Conservation (phyloP, 768 basidiomycete species). For the Leccinum broughii region DNA sequence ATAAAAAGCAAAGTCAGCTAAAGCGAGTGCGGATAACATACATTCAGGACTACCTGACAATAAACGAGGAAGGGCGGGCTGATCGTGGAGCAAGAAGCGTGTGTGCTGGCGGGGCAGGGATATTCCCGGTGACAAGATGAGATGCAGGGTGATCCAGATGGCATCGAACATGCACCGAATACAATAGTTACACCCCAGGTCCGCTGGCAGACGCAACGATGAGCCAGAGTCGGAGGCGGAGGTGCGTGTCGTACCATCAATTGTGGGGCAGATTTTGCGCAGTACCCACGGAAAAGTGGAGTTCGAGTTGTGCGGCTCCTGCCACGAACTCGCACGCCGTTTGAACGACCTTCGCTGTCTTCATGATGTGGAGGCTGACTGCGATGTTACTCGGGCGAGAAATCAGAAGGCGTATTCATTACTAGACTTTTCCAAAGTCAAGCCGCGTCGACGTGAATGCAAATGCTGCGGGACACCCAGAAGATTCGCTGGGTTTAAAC, state of each 20-base stretch:
- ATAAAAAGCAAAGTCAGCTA: neutral
- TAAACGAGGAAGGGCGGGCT: neutral
- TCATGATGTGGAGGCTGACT: no score
- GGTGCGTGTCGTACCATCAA: neutral
- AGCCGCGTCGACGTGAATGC: neutral
- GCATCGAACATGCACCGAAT: neutral
- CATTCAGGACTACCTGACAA: neutral
- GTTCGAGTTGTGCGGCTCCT: no score
- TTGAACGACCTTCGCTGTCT: no score
- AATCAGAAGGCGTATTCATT: no score
- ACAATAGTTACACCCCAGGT: neutral
- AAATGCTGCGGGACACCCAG: no score
- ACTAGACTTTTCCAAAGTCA: neutral
- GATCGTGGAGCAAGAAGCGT: neutral
- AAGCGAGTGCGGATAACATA: neutral
- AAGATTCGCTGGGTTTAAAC: neutral
- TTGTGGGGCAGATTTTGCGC: neutral
- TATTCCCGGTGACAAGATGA: neutral
- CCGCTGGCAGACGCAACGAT: no score
- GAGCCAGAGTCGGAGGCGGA: no score
- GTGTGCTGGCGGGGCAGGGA: neutral
- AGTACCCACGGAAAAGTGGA: no score
- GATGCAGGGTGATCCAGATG: no score
- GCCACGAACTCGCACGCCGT: no score
- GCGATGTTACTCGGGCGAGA: no score